These are phyloP conservation scores for Skeletonema grethae DNA, from an alignment of 108 stramenopile species.

Conservation along the genomic window DNA sequence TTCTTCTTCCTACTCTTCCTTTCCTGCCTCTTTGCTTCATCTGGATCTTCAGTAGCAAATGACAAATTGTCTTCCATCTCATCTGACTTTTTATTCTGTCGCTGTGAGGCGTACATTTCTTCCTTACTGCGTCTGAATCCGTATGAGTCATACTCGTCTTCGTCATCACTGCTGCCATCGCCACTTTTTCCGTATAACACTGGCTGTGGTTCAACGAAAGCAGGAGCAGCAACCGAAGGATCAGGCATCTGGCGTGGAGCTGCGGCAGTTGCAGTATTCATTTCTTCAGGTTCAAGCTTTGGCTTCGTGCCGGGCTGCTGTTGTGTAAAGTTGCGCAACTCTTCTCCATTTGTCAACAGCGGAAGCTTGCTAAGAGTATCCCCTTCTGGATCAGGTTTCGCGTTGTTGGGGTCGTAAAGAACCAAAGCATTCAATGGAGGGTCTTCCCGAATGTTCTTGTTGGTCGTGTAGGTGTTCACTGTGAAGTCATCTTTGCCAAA, in stretches of 20 bases:
- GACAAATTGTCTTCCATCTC: neutral
- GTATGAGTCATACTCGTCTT: neutral
- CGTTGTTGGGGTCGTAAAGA: neutral
- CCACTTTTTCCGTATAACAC: neutral
- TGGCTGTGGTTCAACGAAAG: neutral
- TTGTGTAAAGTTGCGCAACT: neutral
- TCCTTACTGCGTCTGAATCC: neutral
- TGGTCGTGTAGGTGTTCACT: constrained; percentile 31
- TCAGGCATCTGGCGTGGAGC: neutral
- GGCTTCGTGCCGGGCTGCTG: neutral
- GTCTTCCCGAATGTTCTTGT: neutral
- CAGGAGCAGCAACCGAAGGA: neutral
- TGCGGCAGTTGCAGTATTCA: neutral
- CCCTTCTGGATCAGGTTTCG: constrained; percentile 2
- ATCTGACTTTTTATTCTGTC: neutral
- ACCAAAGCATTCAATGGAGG: neutral
- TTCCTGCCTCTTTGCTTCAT: neutral
- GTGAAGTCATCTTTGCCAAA: constrained; percentile 32
- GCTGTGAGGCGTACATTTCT: neutral
- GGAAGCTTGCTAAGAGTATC: neutral
- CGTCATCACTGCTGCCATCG: neutral
- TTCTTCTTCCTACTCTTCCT: neutral
- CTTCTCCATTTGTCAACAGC: neutral
- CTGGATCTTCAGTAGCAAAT: neutral
- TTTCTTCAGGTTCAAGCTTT: neutral